Conservation (phyloP, 331 rosid genomes). For the Dryas integrifolia region DNA sequence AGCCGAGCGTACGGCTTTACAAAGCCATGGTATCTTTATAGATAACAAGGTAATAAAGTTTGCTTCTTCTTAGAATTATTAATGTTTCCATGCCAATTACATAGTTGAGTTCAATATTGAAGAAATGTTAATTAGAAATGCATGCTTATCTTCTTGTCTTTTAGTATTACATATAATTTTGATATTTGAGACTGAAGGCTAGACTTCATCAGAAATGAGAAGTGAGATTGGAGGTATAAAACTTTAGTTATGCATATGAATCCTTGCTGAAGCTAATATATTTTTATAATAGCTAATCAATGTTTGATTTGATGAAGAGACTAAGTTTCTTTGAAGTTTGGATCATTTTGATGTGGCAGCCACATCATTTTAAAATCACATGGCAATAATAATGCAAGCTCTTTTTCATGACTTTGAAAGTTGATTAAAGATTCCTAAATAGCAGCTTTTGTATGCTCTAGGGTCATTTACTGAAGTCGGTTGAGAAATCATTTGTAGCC, state of each 20-base stretch:
- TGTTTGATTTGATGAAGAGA: background rate
- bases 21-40: conserved; percentile 71
- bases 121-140: background rate
- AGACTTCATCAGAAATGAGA: background rate
- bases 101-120: background rate
- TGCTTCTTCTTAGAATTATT: background rate
- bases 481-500: too few species aligned
- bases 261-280: background rate
- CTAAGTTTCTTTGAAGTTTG: background rate
- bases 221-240: background rate
- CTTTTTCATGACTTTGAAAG: background rate
- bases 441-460: background rate
- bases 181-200: background rate
- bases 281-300: background rate
- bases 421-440: background rate
- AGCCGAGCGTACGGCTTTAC: conserved; percentile 74
- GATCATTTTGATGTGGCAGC: background rate
- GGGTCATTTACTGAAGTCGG: too few species aligned
- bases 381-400: background rate
- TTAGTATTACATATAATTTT: background rate
- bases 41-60: conserved; percentile 70
- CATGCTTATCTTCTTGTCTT: background rate
- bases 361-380: background rate
- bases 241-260: background rate
- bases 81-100: background rate